Evolutionary conservation across 495 filamentous ascomycete species (phyloP).

Genomic region (Xylaria nigripes): DNA sequence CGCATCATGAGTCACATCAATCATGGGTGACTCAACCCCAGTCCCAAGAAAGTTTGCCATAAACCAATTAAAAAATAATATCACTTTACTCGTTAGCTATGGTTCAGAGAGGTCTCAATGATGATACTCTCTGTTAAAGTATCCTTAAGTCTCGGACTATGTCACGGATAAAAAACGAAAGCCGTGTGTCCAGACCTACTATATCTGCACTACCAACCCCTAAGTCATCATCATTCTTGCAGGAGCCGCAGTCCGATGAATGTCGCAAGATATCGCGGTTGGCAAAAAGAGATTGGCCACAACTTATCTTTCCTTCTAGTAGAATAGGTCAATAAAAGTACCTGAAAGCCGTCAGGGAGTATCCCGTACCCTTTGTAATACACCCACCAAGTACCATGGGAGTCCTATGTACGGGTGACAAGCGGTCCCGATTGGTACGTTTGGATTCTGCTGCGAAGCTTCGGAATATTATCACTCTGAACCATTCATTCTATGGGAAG

Average conservation of each 20-base stretch:
- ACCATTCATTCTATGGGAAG: too few relatives aligned
- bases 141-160: not conserved
- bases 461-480: not conserved
- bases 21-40: not conserved
- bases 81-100: not conserved
- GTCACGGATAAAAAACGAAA: conserved; percentile 6
- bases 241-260: too few relatives aligned
- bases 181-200: too few relatives aligned
- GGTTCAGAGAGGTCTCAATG: too few relatives aligned
- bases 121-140: too few relatives aligned
- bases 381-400: not conserved
- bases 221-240: too few relatives aligned
- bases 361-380: not conserved
- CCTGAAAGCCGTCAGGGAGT: too few relatives aligned
- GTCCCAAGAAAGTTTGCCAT: not conserved
- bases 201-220: too few relatives aligned
- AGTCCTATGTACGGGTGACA: not conserved
- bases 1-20: not conserved
- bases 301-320: not conserved
- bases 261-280: not conserved
- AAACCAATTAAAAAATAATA: not conserved
- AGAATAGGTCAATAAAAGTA: too few relatives aligned
- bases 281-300: not conserved
- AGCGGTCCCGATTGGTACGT: conserved; percentile 1
- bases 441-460: not conserved